phyloP scores from a whole-genome alignment of 108 stramenopile species.

The Pinguiococcus pyrenoidosus region DNA sequence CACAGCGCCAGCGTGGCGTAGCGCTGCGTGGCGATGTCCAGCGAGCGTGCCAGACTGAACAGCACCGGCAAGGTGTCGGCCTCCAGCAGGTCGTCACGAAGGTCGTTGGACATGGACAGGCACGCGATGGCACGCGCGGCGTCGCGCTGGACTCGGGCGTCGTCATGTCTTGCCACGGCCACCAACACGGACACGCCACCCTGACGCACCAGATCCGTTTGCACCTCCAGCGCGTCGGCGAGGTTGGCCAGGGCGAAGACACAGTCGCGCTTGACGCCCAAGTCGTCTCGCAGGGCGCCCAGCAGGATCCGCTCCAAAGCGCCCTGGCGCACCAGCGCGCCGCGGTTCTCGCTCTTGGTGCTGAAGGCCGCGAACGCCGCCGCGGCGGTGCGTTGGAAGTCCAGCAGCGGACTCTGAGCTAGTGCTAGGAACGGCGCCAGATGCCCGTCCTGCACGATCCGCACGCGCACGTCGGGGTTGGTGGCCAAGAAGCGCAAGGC shows the following conservation, averaged over 20 bases:
- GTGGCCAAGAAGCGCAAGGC: constrained; percentile 55
- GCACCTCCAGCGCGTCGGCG: constrained; percentile 42
- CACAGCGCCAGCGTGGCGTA: constrained; percentile 60
- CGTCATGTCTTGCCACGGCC: constrained; percentile 18
- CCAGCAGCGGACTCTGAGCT: constrained; percentile 46
- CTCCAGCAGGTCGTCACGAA: constrained; percentile 37
- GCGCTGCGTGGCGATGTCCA: constrained; percentile 58
- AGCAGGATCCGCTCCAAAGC: constrained; percentile 46
- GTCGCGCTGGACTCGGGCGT: constrained; percentile 56
- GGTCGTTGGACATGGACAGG: constrained; percentile 43
- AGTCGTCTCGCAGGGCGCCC: constrained; percentile 47
- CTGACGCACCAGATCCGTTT: constrained; percentile 43
- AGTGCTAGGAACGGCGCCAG: constrained; percentile 45
- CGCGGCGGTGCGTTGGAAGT: constrained; percentile 66
- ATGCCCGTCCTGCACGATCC: constrained; percentile 43
- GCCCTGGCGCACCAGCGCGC: constrained; percentile 43
- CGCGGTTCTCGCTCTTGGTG: constrained; percentile 47
- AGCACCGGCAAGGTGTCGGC: constrained; percentile 42
- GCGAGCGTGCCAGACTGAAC: constrained; percentile 54
- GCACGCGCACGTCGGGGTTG: constrained; percentile 46
- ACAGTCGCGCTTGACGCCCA: constrained; percentile 44
- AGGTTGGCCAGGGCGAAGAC: constrained; percentile 59
- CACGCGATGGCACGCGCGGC: constrained; percentile 50
- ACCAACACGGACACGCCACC: constrained; percentile 34
- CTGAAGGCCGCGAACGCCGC: constrained; percentile 60